Conservation (phyloP, 192 early-diverging fungal genomes). For the Coemansia sp. region DNA sequence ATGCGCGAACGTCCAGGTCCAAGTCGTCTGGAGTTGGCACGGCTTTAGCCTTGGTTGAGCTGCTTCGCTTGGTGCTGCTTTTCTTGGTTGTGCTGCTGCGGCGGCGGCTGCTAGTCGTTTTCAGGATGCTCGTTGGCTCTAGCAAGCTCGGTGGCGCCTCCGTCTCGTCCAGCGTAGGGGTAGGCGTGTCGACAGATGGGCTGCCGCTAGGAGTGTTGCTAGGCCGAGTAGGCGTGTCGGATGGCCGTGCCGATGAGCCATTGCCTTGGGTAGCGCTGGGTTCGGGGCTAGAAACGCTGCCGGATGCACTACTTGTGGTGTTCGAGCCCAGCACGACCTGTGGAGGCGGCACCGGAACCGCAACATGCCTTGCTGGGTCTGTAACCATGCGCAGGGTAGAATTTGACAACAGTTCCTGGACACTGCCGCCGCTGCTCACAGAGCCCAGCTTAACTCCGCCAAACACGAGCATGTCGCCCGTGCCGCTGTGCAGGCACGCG, state of each 20-base stretch:
- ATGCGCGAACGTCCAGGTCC: neutral
- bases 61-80: neutral
- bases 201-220: neutral
- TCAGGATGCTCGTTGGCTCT: neutral
- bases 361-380: constrained; percentile 10
- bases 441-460: constrained; percentile 19
- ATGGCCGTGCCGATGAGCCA: neutral
- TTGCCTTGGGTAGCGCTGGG: neutral
- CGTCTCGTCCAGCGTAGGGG: neutral
- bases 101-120: neutral
- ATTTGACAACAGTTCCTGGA: constrained; percentile 18
- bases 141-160: neutral
- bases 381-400: constrained; percentile 46
- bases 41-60: neutral
- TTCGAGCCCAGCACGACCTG: neutral
- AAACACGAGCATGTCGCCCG: constrained; percentile 45
- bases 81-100: neutral
- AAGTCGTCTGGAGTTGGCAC: constrained; percentile 2
- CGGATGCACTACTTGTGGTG: neutral
- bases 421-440: neutral
- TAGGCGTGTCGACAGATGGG: neutral
- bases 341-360: neutral
- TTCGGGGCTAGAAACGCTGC: neutral
- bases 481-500: constrained; percentile 19
- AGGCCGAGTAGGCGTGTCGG: neutral